Conservation (phyloP, 208 protist genomes). For the Leishmania major region DNA sequence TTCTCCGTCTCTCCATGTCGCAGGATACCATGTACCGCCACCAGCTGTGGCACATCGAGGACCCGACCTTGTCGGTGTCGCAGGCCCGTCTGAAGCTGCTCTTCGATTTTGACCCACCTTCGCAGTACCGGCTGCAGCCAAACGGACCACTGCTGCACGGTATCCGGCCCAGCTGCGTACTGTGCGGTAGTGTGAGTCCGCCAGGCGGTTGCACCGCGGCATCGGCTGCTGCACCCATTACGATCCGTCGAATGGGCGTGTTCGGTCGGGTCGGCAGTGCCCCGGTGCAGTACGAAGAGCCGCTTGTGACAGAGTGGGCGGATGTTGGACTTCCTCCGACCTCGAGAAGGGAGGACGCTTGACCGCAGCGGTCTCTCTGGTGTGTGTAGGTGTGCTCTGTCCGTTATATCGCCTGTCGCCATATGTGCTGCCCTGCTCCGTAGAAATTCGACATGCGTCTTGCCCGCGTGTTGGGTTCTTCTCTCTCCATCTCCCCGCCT, state of each 20-base stretch:
- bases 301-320: slow-evolving; percentile 45
- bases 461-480: neutral
- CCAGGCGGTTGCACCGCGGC: slow-evolving; percentile 22
- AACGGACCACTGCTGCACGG: slow-evolving; percentile 62
- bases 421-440: neutral
- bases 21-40: slow-evolving; percentile 68
- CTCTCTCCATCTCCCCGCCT: neutral
- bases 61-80: slow-evolving; percentile 52
- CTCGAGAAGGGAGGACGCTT: slow-evolving; percentile 12
- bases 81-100: slow-evolving; percentile 71
- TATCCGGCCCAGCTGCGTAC: slow-evolving; percentile 44
- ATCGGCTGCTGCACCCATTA: slow-evolving; percentile 19
- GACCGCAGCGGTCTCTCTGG: neutral
- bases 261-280: slow-evolving; percentile 21
- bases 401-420: neutral
- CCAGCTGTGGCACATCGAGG: slow-evolving; percentile 72
- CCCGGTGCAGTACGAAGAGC: slow-evolving; percentile 39
- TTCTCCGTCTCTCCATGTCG: slow-evolving; percentile 39
- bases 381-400: neutral
- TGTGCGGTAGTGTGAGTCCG: slow-evolving; percentile 16
- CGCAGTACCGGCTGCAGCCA: slow-evolving; percentile 50
- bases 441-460: neutral
- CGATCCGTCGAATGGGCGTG: slow-evolving; percentile 13
- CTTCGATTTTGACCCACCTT: slow-evolving; percentile 72
- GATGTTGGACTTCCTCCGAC: slow-evolving; percentile 39